Evolutionary conservation across 257 asterid species (phyloP).

Genomic region (Ajuga chamaepitys): DNA sequence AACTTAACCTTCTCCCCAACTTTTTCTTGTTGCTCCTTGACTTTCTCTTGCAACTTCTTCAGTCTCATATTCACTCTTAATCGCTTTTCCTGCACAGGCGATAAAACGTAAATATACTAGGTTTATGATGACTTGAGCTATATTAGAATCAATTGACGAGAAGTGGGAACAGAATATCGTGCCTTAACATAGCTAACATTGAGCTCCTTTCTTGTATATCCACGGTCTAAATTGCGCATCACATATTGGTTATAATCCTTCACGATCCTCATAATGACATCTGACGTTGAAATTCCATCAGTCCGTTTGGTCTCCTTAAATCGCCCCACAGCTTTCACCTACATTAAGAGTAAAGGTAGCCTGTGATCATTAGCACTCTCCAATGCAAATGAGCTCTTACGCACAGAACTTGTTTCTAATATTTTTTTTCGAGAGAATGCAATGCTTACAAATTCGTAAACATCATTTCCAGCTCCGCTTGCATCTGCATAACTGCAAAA

Average conservation of each 20-base stretch:
- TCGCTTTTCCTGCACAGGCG: constrained; percentile 48
- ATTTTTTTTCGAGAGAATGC: neutral
- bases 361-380: neutral
- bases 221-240: constrained; percentile 76
- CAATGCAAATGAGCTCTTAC: neutral
- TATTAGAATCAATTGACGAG: neutral
- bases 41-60: constrained; percentile 60
- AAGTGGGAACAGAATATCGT: constrained; percentile 17
- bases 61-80: constrained; percentile 63
- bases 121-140: constrained; percentile 6
- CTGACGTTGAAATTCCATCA: constrained; percentile 72
- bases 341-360: constrained; percentile 1
- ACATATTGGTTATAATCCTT: constrained; percentile 75
- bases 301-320: constrained; percentile 69
- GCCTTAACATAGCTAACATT: constrained; percentile 67
- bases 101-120: constrained; percentile 10
- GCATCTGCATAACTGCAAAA: constrained; percentile 38
- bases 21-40: constrained; percentile 73
- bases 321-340: constrained; percentile 57
- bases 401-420: no score
- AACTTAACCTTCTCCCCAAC: constrained; percentile 62
- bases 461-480: constrained; percentile 44
- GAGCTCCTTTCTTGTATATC: constrained; percentile 69
- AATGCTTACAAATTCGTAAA: constrained; percentile 42
- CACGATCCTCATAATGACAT: constrained; percentile 67